Evolutionary conservation across 2,329 filamentous ascomycete genomes (phyloP).

Genomic region (Fusarium albidum): DNA sequence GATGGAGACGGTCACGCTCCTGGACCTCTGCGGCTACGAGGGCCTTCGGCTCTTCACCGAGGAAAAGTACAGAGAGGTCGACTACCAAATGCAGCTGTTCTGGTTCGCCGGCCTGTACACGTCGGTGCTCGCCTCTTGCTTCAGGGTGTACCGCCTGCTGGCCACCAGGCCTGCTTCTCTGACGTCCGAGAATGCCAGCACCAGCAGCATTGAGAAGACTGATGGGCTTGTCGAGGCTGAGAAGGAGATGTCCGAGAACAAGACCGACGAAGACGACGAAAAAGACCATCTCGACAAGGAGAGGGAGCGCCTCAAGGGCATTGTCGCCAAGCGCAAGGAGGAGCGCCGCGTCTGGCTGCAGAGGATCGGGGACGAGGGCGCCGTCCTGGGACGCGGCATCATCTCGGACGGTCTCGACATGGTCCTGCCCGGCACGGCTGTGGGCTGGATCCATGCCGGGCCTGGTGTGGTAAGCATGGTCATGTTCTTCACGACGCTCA

Average conservation of each 20-base stretch:
- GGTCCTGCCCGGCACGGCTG: conserved; percentile 64
- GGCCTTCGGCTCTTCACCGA: conserved; percentile 62
- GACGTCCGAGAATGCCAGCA: conserved; percentile 41
- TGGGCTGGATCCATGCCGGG: conserved; percentile 67
- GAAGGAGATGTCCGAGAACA: conserved; percentile 30
- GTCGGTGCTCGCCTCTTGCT: conserved; percentile 53
- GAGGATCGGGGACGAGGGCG: conserved; percentile 42
- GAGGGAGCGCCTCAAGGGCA: conserved; percentile 45
- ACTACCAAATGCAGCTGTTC: conserved; percentile 70
- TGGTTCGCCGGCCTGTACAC: conserved; percentile 72
- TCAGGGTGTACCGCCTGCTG: conserved; percentile 51
- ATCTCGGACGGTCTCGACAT: conserved; percentile 69
- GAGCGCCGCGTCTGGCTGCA: conserved; percentile 43
- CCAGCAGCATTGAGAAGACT: conserved; percentile 36
- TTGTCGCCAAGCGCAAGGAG: conserved; percentile 45
- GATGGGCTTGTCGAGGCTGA: conserved; percentile 21
- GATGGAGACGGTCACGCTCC: conserved; percentile 70
- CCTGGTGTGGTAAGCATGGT: conserved; percentile 62
- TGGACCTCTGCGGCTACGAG: conserved; percentile 57
- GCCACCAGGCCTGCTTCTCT: conserved; percentile 47
- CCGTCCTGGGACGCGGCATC: conserved; percentile 55
- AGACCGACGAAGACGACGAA: conserved; percentile 25
- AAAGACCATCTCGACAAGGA: conserved; percentile 43
- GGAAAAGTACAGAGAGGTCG: conserved; percentile 55
- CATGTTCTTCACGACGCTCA: conserved; percentile 68